Conservation (phyloP, 2,329 filamentous ascomycete genomes). For the Fusarium marasasianum region DNA sequence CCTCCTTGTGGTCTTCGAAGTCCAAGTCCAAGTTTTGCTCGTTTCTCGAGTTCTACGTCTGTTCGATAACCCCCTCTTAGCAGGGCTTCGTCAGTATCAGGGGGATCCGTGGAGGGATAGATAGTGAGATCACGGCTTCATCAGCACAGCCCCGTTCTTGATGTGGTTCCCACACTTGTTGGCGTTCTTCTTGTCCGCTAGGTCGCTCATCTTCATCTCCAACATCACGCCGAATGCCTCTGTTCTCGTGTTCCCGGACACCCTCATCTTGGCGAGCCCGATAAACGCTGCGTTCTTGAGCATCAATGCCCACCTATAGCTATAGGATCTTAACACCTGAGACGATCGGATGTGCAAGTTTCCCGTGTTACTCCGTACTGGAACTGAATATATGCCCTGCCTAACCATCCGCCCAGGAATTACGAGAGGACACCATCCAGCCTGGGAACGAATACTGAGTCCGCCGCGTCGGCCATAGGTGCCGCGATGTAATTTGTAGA, state of each 20-base stretch:
- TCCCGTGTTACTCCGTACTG: too few species aligned
- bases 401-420: rapidly evolving
- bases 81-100: not conserved
- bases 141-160: not conserved
- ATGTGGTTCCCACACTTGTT: rapidly evolving
- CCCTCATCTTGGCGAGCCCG: not conserved
- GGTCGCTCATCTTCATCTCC: not conserved
- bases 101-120: not conserved
- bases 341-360: not conserved
- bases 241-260: not conserved
- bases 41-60: not conserved
- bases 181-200: not conserved
- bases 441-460: not conserved
- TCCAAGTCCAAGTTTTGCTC: not conserved
- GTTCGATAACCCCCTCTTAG: not conserved
- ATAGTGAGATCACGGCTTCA: not conserved
- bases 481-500: rapidly evolving
- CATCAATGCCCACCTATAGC: not conserved
- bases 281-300: not conserved
- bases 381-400: not conserved
- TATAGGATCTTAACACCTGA: not conserved
- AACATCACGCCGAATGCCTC: too few species aligned
- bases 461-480: rapidly evolving
- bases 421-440: rapidly evolving
- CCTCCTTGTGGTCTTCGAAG: not conserved